phyloP scores from a whole-genome alignment of 1,284 basidiomycete species.

The Ustilago cynodontis region DNA sequence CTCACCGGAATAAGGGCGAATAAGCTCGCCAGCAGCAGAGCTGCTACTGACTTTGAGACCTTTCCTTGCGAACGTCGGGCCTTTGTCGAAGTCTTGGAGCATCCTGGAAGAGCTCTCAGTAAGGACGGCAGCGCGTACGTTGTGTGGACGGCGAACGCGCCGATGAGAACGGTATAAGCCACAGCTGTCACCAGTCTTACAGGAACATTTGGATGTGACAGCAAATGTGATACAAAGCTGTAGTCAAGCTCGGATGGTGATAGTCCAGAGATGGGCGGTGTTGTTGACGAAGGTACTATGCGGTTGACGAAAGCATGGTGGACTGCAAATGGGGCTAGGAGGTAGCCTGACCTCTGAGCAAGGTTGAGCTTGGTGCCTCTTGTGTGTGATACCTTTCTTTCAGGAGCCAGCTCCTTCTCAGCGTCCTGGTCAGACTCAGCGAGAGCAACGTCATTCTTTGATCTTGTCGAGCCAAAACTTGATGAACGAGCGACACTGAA shows the following conservation, averaged over 20 bases:
- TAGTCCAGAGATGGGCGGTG: slow-evolving; percentile 40
- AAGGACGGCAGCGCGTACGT: slow-evolving; percentile 21
- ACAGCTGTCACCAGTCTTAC: slow-evolving; percentile 12
- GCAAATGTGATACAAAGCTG: slow-evolving; percentile 53
- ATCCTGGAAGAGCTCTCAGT: slow-evolving; percentile 2
- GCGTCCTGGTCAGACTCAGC: too few relatives aligned
- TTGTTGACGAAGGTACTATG: slow-evolving; percentile 36
- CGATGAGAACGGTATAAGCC: slow-evolving; percentile 35
- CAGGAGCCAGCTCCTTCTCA: too few relatives aligned
- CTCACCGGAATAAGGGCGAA: slow-evolving; percentile 23
- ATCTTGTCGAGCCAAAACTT: too few relatives aligned
- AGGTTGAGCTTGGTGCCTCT: neutral
- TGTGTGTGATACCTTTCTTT: too few relatives aligned
- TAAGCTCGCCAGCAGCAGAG: slow-evolving; percentile 25
- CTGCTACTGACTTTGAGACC: slow-evolving; percentile 2
- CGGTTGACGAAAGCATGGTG: slow-evolving; percentile 59
- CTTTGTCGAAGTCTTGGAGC: neutral
- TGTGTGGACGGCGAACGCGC: slow-evolving; percentile 37
- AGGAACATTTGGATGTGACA: slow-evolving; percentile 17
- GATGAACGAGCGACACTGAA: slow-evolving; percentile 16
- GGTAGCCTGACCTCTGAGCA: slow-evolving; percentile 36
- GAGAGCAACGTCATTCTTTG: too few relatives aligned
- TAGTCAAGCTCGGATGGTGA: slow-evolving; percentile 63
- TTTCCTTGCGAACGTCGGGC: slow-evolving; percentile 3
- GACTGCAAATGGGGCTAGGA: slow-evolving; percentile 44